A percentile compares a stretch with the other conserved stretches of the same genome.
These are phyloP conservation scores for Sarocladium oryzae DNA, from an alignment of 2,329 filamentous ascomycete genomes.

Conservation along the genomic window DNA sequence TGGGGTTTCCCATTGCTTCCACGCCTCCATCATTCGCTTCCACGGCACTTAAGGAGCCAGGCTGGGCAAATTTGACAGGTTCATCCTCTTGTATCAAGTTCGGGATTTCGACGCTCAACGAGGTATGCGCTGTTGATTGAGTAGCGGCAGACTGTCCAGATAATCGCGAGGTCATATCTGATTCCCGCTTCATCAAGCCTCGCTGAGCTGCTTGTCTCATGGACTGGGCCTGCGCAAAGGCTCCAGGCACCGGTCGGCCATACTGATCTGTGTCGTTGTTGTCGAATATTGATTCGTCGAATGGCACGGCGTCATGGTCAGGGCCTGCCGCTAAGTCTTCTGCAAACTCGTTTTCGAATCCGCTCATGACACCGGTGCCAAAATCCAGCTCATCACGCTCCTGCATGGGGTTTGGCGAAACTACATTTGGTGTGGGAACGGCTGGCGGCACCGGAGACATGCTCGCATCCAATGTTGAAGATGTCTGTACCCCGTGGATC, in stretches of 20 bases:
- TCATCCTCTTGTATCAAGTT: slow-evolving; percentile 12
- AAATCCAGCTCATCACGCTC: slow-evolving; percentile 56
- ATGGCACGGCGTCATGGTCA: slow-evolving; percentile 47
- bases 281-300: slow-evolving; percentile 71
- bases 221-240: slow-evolving; percentile 48
- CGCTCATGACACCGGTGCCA: slow-evolving; percentile 52
- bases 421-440: neutral
- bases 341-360: slow-evolving; percentile 39
- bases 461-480: slow-evolving; percentile 10
- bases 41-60: slow-evolving; percentile 2
- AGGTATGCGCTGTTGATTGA: slow-evolving; percentile 48
- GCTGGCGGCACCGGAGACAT: slow-evolving; percentile 11
- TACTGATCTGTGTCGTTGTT: slow-evolving; percentile 57
- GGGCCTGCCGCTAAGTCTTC: slow-evolving; percentile 33
- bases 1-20: slow-evolving; percentile 15
- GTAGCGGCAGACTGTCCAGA: slow-evolving; percentile 37
- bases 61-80: neutral
- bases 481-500: slow-evolving; percentile 30
- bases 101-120: slow-evolving; percentile 29
- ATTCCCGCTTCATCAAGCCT: slow-evolving; percentile 34
- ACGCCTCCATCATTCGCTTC: slow-evolving; percentile 1
- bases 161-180: slow-evolving; percentile 38
- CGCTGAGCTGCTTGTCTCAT: slow-evolving; percentile 29
- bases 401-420: slow-evolving; percentile 12
- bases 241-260: slow-evolving; percentile 52